These are phyloP conservation scores for Camellia japonica DNA, from an alignment of 148 eudicot genomes.

Conservation along the genomic window DNA sequence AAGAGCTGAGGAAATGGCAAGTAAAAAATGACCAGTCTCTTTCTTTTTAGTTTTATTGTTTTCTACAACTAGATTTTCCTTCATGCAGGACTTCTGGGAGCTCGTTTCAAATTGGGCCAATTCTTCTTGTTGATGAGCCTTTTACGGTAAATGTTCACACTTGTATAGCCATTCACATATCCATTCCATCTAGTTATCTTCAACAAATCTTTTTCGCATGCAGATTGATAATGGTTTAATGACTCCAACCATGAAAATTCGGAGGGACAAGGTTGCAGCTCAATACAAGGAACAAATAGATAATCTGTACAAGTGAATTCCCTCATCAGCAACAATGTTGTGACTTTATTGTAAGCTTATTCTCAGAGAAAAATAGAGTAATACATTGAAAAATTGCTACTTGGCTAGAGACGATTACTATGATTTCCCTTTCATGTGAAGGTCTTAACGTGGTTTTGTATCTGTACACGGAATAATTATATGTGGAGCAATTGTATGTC, in stretches of 20 bases:
- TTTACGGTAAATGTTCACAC: conserved; percentile 57
- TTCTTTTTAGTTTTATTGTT: background rate
- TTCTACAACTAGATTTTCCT: background rate
- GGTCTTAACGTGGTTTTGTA: no score
- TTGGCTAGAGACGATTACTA: no score
- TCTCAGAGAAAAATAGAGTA: no score
- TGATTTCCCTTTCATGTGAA: no score
- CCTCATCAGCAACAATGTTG: conserved; percentile 7
- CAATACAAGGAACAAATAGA: conserved; percentile 63
- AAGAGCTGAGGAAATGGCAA: conserved; percentile 20
- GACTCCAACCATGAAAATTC: conserved; percentile 94
- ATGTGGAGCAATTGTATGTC: no score
- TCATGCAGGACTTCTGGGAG: conserved; percentile 72
- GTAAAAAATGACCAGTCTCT: background rate
- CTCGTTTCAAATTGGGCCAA: conserved; percentile 30
- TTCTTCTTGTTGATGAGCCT: conserved; percentile 65
- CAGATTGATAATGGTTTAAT: conserved; percentile 89
- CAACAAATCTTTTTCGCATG: conserved; percentile 14
- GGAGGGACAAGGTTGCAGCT: conserved; percentile 73
- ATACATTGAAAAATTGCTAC: no score
- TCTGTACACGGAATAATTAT: no score
- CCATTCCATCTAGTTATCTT: background rate
- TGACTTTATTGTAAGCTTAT: no score
- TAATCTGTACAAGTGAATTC: conserved; percentile 54
- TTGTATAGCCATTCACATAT: background rate